Conservation (phyloP, 2,329 filamentous ascomycete genomes). For the Diaporthe sp. region DNA sequence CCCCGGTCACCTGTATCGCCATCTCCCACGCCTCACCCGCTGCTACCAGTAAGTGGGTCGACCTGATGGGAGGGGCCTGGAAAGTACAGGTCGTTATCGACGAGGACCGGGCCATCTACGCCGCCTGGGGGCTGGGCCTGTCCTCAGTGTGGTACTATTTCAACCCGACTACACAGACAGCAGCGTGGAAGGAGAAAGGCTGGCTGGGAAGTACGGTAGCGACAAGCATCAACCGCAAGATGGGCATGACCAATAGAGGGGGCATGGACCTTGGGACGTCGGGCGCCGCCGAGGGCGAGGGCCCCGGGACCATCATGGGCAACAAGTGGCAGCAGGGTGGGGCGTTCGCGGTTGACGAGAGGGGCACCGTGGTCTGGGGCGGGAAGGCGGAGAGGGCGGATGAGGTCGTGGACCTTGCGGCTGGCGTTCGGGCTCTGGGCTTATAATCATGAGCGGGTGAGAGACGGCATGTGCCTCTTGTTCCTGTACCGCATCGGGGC, state of each 20-base stretch:
- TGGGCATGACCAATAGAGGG: slow-evolving; percentile 12
- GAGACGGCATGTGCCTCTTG: background rate
- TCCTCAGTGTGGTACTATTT: slow-evolving; percentile 65
- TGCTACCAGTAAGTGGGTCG: slow-evolving; percentile 70
- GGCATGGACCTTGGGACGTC: slow-evolving; percentile 21
- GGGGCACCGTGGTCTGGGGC: slow-evolving; percentile 64
- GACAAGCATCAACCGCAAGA: slow-evolving; percentile 55
- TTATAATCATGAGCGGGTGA: slow-evolving; percentile 44
- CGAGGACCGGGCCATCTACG: slow-evolving; percentile 69
- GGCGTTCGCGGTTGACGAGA: slow-evolving; percentile 64
- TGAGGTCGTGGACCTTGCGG: slow-evolving; percentile 68
- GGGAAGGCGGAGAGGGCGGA: slow-evolving; percentile 62
- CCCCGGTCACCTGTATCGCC: slow-evolving; percentile 67
- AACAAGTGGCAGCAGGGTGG: slow-evolving; percentile 71
- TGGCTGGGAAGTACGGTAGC: slow-evolving; percentile 68
- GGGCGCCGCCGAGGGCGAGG: slow-evolving; percentile 54
- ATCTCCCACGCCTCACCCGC: slow-evolving; percentile 70
- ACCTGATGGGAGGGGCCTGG: slow-evolving; percentile 70
- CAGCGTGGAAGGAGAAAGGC: slow-evolving; percentile 67
- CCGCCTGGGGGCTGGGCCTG: slow-evolving; percentile 70
- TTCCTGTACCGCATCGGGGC: too few species aligned
- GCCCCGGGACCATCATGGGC: slow-evolving; percentile 53
- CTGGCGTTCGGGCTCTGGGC: slow-evolving; percentile 53
- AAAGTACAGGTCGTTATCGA: slow-evolving; percentile 69
- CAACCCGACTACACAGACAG: slow-evolving; percentile 65